Conservation (phyloP, 495 filamentous ascomycete species). For the Xylaria curta region DNA sequence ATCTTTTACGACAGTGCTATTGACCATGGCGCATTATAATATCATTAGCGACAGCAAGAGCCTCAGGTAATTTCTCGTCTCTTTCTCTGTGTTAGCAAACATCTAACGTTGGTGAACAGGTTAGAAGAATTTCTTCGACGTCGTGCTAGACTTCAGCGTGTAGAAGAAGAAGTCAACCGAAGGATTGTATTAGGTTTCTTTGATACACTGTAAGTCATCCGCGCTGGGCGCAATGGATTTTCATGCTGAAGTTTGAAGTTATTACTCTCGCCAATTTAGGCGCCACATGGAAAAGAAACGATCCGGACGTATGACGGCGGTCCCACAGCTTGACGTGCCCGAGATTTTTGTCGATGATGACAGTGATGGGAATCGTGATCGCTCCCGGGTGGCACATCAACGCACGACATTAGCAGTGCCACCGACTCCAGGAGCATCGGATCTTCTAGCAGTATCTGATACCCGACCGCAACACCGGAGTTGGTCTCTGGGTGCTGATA, state of each 20-base stretch:
- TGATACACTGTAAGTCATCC: slow-evolving; percentile 73
- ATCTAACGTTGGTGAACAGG: slow-evolving; percentile 43
- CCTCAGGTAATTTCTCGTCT: slow-evolving; percentile 61
- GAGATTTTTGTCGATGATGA: slow-evolving; percentile 87
- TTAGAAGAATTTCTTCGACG: slow-evolving; percentile 96
- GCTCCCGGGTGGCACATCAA: slow-evolving; percentile 32
- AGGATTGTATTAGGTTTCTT: slow-evolving; percentile 94
- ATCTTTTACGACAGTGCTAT: slow-evolving; percentile 89
- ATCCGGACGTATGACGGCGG: slow-evolving; percentile 72
- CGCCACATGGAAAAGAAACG: slow-evolving; percentile 69
- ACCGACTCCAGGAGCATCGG: slow-evolving; percentile 28
- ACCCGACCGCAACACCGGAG: slow-evolving; percentile 46
- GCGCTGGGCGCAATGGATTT: not conserved
- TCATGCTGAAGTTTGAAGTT: slow-evolving; percentile 44
- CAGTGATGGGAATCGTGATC: slow-evolving; percentile 36
- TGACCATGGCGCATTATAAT: slow-evolving; percentile 98
- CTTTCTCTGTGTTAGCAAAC: slow-evolving; percentile 2
- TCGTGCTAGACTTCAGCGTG: slow-evolving; percentile 85
- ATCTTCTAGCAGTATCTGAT: slow-evolving; percentile 47
- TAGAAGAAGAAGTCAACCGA: slow-evolving; percentile 93
- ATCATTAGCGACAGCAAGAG: slow-evolving; percentile 98
- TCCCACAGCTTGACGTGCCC: slow-evolving; percentile 84
- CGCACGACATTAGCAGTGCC: slow-evolving; percentile 35
- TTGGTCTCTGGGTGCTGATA: slow-evolving; percentile 49
- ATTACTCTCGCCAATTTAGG: slow-evolving; percentile 85